Evolutionary conservation across 1,139 yeast species (phyloP).

Genomic region (Maudiozyma humilis): DNA sequence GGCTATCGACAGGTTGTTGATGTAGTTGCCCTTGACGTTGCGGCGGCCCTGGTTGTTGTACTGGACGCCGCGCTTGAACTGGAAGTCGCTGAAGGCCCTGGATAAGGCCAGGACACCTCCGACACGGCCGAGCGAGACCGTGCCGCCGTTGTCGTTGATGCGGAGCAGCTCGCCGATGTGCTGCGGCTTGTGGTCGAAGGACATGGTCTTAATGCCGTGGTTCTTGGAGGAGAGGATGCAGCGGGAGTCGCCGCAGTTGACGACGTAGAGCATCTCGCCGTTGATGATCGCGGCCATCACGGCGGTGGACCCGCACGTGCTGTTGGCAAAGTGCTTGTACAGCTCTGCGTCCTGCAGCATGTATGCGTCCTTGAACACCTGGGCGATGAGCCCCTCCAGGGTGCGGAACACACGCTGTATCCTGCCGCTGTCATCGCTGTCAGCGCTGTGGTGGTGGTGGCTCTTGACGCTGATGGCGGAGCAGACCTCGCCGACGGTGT

Average conservation of each 20-base stretch:
- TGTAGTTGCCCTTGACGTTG: slow-evolving; percentile 31
- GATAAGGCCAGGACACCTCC: slow-evolving; percentile 67
- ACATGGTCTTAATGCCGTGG: slow-evolving; percentile 46
- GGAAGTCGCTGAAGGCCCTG: slow-evolving; percentile 71
- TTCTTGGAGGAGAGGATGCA: slow-evolving; percentile 43
- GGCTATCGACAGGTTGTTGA: slow-evolving; percentile 25
- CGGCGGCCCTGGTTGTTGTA: slow-evolving; percentile 22
- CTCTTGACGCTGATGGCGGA: background rate
- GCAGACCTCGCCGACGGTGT: slow-evolving; percentile 5
- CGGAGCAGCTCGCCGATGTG: slow-evolving; percentile 68
- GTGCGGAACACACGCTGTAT: slow-evolving; percentile 23
- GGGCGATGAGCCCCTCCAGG: slow-evolving; percentile 36
- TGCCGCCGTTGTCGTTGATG: slow-evolving; percentile 67
- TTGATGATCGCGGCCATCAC: slow-evolving; percentile 48
- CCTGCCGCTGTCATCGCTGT: slow-evolving; percentile 12
- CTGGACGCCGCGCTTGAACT: slow-evolving; percentile 45
- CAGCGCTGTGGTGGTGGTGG: slow-evolving; percentile 1
- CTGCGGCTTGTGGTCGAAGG: slow-evolving; percentile 71
- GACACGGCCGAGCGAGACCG: slow-evolving; percentile 58
- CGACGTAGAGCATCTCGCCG: slow-evolving; percentile 41
- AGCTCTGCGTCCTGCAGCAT: slow-evolving; percentile 50
- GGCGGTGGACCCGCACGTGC: slow-evolving; percentile 64
- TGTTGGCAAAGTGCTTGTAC: slow-evolving; percentile 35
- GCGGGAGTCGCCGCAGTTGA: slow-evolving; percentile 72
- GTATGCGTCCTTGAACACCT: slow-evolving; percentile 42